phyloP scores from a whole-genome alignment of 2,329 filamentous ascomycete species.

The Fusarium dimerum region DNA sequence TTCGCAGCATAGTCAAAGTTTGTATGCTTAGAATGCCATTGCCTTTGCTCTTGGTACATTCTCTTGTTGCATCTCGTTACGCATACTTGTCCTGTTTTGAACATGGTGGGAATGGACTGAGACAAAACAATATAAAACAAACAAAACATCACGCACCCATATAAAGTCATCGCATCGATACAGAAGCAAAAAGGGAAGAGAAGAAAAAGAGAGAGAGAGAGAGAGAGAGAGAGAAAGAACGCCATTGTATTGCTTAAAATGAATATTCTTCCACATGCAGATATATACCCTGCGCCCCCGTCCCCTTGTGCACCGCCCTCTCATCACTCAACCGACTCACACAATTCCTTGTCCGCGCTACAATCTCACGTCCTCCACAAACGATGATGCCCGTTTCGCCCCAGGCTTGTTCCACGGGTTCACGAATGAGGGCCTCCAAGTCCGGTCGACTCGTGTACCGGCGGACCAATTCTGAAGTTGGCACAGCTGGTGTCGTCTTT shows the following conservation, averaged over 20 bases:
- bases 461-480: slow-evolving; percentile 36
- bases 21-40: too few relatives aligned
- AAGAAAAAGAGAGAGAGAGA: too few relatives aligned
- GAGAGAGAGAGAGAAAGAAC: too few relatives aligned
- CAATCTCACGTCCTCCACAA: slow-evolving; percentile 58
- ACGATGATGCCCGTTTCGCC: slow-evolving; percentile 64
- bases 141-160: too few relatives aligned
- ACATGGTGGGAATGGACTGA: too few relatives aligned
- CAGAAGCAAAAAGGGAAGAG: too few relatives aligned
- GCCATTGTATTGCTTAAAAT: slow-evolving; percentile 37
- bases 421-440: slow-evolving; percentile 52
- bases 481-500: not conserved
- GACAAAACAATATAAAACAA: too few relatives aligned
- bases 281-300: slow-evolving; percentile 62
- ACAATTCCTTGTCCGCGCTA: slow-evolving; percentile 54
- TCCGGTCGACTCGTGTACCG: slow-evolving; percentile 51
- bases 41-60: too few relatives aligned
- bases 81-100: too few relatives aligned
- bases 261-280: slow-evolving; percentile 62
- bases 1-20: too few relatives aligned
- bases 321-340: slow-evolving; percentile 60
- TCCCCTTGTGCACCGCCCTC: slow-evolving; percentile 64
- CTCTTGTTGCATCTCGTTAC: too few relatives aligned
- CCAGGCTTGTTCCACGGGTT: slow-evolving; percentile 56
- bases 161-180: too few relatives aligned